Evolutionary conservation across 345 rosid genomes (phyloP).

Genomic region (Aquilaria malaccensis): DNA sequence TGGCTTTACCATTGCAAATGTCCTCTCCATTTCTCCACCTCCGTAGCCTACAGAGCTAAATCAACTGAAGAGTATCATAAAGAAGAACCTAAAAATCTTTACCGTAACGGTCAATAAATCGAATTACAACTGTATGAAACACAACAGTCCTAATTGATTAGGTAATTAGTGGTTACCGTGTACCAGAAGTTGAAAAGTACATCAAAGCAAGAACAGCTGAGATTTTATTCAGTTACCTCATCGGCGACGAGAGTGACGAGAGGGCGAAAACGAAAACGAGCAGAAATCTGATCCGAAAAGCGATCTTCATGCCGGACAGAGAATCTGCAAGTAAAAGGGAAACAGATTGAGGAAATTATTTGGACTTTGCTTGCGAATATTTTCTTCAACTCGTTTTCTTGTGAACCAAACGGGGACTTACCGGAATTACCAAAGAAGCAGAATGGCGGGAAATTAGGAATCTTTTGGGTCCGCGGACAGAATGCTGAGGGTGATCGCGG

Average conservation of each 20-base stretch:
- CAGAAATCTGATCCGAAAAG: conserved; percentile 1
- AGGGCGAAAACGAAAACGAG: conserved; percentile 2
- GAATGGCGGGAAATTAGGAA: conserved; percentile 15
- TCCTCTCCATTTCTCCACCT: conserved; percentile 36
- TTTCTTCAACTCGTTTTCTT: background rate
- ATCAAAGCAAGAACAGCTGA: no score
- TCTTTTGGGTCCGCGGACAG: background rate
- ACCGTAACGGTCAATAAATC: no score
- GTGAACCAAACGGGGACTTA: conserved; percentile 2
- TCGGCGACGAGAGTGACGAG: conserved; percentile 2
- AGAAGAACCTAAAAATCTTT: background rate
- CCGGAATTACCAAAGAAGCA: background rate
- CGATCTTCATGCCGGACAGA: conserved; percentile 1
- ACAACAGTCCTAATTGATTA: no score
- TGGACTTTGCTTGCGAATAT: no score
- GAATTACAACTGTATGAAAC: no score
- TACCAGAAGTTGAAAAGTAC: no score
- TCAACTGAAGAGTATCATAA: conserved; percentile 3
- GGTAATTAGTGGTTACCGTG: no score
- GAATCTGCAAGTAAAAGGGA: background rate
- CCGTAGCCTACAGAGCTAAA: conserved; percentile 36
- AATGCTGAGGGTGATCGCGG: no score
- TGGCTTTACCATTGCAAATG: conserved; percentile 75
- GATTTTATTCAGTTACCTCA: conserved; percentile 3
- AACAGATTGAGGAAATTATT: background rate